Percentiles rank a stretch among this genome's conserved stretches.
phyloP scores from a whole-genome alignment of 176 grass and related monocot species.

The Triticum monococcum region DNA sequence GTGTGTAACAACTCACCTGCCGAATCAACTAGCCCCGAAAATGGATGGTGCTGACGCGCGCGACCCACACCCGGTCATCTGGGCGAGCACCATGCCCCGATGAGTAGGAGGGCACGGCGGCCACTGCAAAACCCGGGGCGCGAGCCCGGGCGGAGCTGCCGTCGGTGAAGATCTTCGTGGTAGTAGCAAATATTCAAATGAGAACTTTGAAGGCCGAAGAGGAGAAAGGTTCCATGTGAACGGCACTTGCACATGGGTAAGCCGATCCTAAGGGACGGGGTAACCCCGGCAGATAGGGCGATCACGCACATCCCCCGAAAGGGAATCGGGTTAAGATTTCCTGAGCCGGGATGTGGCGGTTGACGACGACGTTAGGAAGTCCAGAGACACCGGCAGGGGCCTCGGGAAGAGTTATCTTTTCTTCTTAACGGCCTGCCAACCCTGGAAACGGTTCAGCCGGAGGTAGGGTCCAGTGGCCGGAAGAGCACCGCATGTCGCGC shows the following conservation, averaged over 20 bases:
- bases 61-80: neutral
- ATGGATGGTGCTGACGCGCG: slow-evolving; percentile 57
- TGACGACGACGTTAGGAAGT: slow-evolving; percentile 55
- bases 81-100: slow-evolving; percentile 32
- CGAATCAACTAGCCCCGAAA: slow-evolving; percentile 79
- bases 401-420: slow-evolving; percentile 76
- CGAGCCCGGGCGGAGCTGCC: slow-evolving; percentile 58
- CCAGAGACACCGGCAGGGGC: slow-evolving; percentile 41
- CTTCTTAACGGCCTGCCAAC: slow-evolving; percentile 43
- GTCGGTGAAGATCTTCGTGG: slow-evolving; percentile 74
- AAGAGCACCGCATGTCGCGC: slow-evolving; percentile 58
- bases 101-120: slow-evolving; percentile 76
- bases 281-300: slow-evolving; percentile 26
- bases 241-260: slow-evolving; percentile 42
- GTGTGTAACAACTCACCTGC: slow-evolving; percentile 79
- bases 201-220: slow-evolving; percentile 79
- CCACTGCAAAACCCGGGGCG: slow-evolving; percentile 52
- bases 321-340: neutral
- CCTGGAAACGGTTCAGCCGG: slow-evolving; percentile 48
- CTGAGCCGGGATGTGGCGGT: neutral
- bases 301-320: slow-evolving; percentile 22
- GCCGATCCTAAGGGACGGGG: slow-evolving; percentile 65
- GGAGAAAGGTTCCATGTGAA: slow-evolving; percentile 49
- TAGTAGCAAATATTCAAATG: slow-evolving; percentile 84
- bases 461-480: slow-evolving; percentile 54